Conservation (phyloP, 2,329 filamentous ascomycete species). For the Penicillium sp. region DNA sequence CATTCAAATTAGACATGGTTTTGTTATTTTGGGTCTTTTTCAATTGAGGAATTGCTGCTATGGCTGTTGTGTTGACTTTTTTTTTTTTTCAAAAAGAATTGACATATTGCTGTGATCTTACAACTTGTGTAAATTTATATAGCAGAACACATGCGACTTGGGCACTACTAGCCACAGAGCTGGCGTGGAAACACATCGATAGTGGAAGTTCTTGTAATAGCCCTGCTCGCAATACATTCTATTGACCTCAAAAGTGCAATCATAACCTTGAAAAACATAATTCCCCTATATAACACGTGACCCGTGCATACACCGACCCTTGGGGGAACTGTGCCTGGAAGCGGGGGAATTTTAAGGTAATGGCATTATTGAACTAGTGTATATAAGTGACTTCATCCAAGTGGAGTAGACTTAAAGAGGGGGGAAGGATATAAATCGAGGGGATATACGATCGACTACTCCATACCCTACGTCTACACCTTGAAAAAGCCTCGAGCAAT, state of each 20-base stretch:
- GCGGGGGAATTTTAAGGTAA: slow-evolving; percentile 3
- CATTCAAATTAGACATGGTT: background rate
- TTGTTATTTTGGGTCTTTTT: background rate
- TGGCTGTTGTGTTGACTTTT: background rate
- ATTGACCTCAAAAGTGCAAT: background rate
- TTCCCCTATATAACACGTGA: background rate
- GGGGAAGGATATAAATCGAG: background rate
- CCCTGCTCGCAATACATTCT: background rate
- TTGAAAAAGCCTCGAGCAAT: background rate
- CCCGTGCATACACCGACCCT: background rate
- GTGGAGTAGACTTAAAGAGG: background rate
- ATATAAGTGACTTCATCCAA: background rate
- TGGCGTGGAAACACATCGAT: background rate
- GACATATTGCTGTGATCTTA: background rate
- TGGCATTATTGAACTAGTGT: background rate
- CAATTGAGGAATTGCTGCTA: background rate
- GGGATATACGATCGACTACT: background rate
- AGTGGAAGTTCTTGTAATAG: background rate
- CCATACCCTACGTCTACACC: background rate
- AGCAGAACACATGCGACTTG: too few species aligned
- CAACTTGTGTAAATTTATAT: background rate
- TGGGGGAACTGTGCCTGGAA: background rate
- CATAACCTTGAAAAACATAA: background rate
- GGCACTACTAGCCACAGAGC: background rate
- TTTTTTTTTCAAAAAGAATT: too few species aligned